Evolutionary conservation across 2,329 filamentous ascomycete species (phyloP), one percentile per base, ranked within the genome.

Genomic region (Botryosphaeria agaves): DNA sequence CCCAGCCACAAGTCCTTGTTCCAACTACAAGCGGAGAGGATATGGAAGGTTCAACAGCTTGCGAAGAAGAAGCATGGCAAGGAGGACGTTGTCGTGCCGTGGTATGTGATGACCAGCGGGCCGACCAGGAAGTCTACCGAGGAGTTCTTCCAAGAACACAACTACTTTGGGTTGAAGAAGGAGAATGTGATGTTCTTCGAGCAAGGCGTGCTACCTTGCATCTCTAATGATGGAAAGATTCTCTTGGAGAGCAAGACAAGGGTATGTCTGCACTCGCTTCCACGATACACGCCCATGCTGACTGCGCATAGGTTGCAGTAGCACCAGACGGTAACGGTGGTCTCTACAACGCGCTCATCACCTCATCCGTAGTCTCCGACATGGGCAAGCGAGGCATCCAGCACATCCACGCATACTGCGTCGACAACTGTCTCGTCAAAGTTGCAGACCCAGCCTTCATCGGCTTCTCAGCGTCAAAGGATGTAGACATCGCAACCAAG

Each of bases 61-160:
- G 85, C 87, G 26, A 66, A 73, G 43, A 73, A 78, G 53, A 72
- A 76, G 50, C 63, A 70, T 32, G 68, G 68, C 34, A 66, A 66
- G 41, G 50, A 47, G 28, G 62, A 62, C 32, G 72, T 72, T 26
- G 64, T 77, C 18, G 75, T 95, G 25, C 89, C 89, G 8, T 98
- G 89, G 89, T 98, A 98, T 59, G 83, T 98, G 56, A 98, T 98
- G 89, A 98, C 89, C 46, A 93, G 83, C 47, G 89, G 89, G 4
- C 89, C 89, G 27, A 98, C 89, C 5, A 72, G 85, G 41, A 73
- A 72, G 37, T 82, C 85, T 24, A 98, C 89, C n/a, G 80, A 93
- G 63, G 65, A 78, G 37, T 98, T 89, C 64, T 95, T 98, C 56
- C 61, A 79, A 52, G 67, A 92, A 56, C 68, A 95, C 63, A 70